A percentile compares a stretch with the other conserved stretches of the same genome.
Conservation (phyloP, 768 basidiomycete species). For the Pisolithus tinctorius region DNA sequence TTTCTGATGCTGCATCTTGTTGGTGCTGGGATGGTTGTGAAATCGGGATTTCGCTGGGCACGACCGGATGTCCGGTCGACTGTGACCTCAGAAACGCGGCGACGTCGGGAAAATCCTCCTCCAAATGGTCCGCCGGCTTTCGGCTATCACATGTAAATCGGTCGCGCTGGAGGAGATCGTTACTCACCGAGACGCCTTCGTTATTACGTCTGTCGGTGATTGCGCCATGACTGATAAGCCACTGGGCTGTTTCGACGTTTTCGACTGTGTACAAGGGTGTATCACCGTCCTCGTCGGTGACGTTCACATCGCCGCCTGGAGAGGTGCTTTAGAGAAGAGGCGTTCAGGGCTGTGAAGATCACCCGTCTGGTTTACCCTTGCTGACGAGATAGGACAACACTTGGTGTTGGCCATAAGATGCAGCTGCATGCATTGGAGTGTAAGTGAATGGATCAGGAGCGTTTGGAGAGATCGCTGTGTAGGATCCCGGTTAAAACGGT, state of each 20-base stretch:
- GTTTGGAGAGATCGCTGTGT: conserved; percentile 60
- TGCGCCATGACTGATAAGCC: conserved; percentile 76
- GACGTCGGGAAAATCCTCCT: conserved; percentile 65
- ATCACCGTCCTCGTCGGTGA: conserved; percentile 82
- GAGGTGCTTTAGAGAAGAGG: not conserved
- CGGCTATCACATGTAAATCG: conserved; percentile 2
- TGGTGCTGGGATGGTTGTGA: conserved; percentile 53
- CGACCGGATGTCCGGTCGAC: conserved; percentile 12
- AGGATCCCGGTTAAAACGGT: conserved; percentile 27
- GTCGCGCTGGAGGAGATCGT: conserved; percentile 8
- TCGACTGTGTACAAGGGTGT: conserved; percentile 92
- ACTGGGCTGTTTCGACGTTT: conserved; percentile 67
- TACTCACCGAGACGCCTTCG: conserved; percentile 68
- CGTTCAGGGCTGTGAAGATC: not conserved
- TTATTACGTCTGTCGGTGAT: conserved; percentile 51
- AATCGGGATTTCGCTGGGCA: conserved; percentile 1
- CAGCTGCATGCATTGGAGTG: conserved; percentile 92
- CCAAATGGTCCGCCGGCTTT: conserved; percentile 60
- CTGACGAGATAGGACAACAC: conserved; percentile 74
- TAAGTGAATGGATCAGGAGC: conserved; percentile 66
- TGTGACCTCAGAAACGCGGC: conserved; percentile 51
- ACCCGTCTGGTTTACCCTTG: conserved; percentile 37
- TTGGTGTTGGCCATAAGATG: conserved; percentile 80
- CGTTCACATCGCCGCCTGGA: conserved; percentile 79
- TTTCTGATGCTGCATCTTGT: conserved; percentile 64